A percentile compares a stretch with the other conserved stretches of the same genome.
Evolutionary conservation across 495 filamentous ascomycete species (phyloP).

Genomic region (Aspergillus nanangensis): DNA sequence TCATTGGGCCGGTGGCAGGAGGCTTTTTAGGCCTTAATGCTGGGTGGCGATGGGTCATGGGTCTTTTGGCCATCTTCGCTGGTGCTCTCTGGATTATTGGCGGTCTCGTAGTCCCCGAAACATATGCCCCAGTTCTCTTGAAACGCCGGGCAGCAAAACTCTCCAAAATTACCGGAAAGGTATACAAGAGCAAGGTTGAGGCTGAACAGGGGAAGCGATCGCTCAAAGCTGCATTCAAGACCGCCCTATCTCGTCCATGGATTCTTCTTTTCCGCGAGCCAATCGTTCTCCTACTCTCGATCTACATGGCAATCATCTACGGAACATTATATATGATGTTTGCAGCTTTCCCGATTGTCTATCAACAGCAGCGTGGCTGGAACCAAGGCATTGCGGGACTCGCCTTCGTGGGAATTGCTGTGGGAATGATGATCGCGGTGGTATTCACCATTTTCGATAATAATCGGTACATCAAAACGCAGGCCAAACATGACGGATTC

Average conservation of each 20-base stretch:
- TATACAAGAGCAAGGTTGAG: slow-evolving; percentile 47
- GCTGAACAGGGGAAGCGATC: slow-evolving; percentile 22
- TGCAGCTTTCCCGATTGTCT: slow-evolving; percentile 69
- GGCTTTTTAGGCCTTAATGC: slow-evolving; percentile 43
- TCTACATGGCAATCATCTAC: slow-evolving; percentile 65
- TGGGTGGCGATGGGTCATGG: slow-evolving; percentile 55
- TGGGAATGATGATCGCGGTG: slow-evolving; percentile 61
- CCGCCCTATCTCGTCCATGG: slow-evolving; percentile 32
- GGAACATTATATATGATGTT: slow-evolving; percentile 70
- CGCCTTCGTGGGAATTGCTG: slow-evolving; percentile 64
- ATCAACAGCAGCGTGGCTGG: slow-evolving; percentile 63
- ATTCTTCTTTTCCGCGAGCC: slow-evolving; percentile 61
- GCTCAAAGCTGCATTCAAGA: slow-evolving; percentile 34
- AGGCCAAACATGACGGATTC: slow-evolving; percentile 5
- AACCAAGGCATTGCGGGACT: slow-evolving; percentile 56
- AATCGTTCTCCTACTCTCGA: slow-evolving; percentile 50
- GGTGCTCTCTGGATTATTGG: slow-evolving; percentile 22
- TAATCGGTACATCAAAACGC: slow-evolving; percentile 18
- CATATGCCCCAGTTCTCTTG: slow-evolving; percentile 55
- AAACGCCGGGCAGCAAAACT: slow-evolving; percentile 41
- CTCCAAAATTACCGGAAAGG: slow-evolving; percentile 48
- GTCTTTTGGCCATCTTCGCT: slow-evolving; percentile 11
- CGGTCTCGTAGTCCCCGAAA: slow-evolving; percentile 49
- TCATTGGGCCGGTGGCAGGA: slow-evolving; percentile 43
- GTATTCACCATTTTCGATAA: slow-evolving; percentile 24